These are phyloP conservation scores for Tolypocladium tundrense DNA, from an alignment of 2,329 filamentous ascomycete species.

Conservation along the genomic window DNA sequence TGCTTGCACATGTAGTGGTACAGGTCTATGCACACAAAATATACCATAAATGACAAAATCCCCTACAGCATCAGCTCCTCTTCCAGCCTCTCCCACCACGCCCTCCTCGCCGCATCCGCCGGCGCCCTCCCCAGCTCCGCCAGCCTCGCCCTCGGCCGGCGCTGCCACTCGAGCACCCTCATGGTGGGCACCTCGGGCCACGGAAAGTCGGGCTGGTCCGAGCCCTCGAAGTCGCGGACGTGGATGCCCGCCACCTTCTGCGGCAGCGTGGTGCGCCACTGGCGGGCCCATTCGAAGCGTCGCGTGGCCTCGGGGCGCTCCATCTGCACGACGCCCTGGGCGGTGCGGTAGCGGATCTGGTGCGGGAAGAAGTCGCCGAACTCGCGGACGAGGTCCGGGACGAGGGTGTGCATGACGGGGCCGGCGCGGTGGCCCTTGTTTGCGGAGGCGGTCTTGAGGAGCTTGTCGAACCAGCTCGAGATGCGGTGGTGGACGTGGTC, in stretches of 20 bases:
- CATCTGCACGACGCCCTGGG: conserved; percentile 19
- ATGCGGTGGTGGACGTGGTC: conserved; percentile 22
- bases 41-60: background rate
- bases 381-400: conserved; percentile 22
- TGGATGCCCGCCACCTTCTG: conserved; percentile 11
- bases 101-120: conserved; percentile 3
- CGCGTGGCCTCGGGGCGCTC: conserved; percentile 9
- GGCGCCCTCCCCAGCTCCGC: conserved; percentile 11
- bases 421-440: conserved; percentile 11
- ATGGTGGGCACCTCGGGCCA: conserved; percentile 14
- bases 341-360: conserved; percentile 20
- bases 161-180: conserved; percentile 13
- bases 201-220: conserved; percentile 9
- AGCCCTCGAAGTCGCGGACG: conserved; percentile 4
- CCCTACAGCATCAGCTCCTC: conserved; percentile 14
- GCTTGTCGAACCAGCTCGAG: conserved; percentile 12
- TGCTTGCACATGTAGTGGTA: background rate
- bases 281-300: conserved; percentile 12
- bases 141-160: conserved; percentile 11
- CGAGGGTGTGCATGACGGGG: conserved; percentile 7
- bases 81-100: conserved; percentile 19
- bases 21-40: background rate
- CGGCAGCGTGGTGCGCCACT: conserved; percentile 15
- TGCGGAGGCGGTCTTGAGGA: conserved; percentile 15
- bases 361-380: conserved; percentile 22